These are phyloP conservation scores for Pelargonium hybrid DNA, from an alignment of 441 rosid species.

Conservation along the genomic window DNA sequence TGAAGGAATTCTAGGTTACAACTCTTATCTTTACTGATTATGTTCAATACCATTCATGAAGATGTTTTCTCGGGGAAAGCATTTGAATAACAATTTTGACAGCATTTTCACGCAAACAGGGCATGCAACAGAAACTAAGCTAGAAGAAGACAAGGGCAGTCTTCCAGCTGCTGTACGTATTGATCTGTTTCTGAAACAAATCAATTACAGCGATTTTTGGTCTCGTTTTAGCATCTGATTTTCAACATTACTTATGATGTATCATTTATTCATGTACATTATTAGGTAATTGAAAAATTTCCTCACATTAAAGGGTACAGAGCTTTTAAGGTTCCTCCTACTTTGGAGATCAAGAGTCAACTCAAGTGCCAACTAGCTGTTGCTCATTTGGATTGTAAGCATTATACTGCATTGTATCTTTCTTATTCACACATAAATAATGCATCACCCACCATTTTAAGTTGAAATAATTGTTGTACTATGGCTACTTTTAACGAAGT, in stretches of 20 bases:
- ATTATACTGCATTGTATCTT: constrained; percentile 8
- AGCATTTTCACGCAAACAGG: constrained; percentile 36
- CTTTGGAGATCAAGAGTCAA: constrained; percentile 41
- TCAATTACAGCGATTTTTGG: not conserved
- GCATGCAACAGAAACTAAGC: constrained; percentile 44
- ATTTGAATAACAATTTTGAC: not conserved
- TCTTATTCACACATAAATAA: not conserved
- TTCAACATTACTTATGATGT: not conserved
- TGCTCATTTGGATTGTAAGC: constrained; percentile 49
- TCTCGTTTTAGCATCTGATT: constrained; percentile 7
- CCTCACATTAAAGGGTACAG: constrained; percentile 62
- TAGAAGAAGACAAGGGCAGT: constrained; percentile 40
- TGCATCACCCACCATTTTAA: not conserved
- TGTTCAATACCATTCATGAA: not conserved
- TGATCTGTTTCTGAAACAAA: not conserved
- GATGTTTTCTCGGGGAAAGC: not conserved
- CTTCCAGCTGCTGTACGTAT: constrained; percentile 42
- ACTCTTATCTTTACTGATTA: not conserved
- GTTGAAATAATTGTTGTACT: not conserved
- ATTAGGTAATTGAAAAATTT: constrained; percentile 67
- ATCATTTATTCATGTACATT: constrained; percentile 15
- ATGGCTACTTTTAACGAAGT: not conserved
- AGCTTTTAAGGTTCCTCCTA: constrained; percentile 52
- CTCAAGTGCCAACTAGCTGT: constrained; percentile 76
- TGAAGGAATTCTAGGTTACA: constrained; percentile 52